Percentiles rank a stretch among this genome's conserved stretches.
Conservation (phyloP, 495 filamentous ascomycete species). For the Aspergillus egyptiacus region DNA sequence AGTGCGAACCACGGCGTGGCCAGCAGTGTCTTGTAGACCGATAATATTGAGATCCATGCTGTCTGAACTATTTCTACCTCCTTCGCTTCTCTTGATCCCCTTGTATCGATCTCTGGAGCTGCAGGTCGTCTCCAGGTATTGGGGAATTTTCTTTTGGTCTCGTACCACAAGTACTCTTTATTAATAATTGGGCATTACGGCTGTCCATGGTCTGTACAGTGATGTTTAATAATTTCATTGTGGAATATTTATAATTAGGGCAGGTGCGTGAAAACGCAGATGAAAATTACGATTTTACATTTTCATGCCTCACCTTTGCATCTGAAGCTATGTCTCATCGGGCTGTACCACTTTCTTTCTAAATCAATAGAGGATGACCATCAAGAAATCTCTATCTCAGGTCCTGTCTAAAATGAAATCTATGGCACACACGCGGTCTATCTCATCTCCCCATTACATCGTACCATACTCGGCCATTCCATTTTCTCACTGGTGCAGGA, state of each 20-base stretch:
- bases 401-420: neutral
- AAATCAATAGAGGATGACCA: no score
- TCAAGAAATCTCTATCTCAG: neutral
- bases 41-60: neutral
- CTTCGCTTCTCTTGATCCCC: constrained; percentile 7
- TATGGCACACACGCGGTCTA: neutral
- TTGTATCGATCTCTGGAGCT: constrained; percentile 22
- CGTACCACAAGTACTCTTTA: constrained; percentile 18
- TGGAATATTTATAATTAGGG: constrained; percentile 14
- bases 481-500: neutral
- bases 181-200: constrained; percentile 21
- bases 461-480: neutral
- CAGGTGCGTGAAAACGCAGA: constrained; percentile 4
- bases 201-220: constrained; percentile 17
- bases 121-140: constrained; percentile 32
- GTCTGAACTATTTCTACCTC: constrained; percentile 10
- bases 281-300: constrained; percentile 11
- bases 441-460: neutral
- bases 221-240: constrained; percentile 19
- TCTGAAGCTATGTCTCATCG: neutral
- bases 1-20: constrained; percentile 36
- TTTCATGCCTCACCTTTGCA: neutral
- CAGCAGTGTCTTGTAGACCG: constrained; percentile 36
- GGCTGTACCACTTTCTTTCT: no score
- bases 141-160: constrained; percentile 19